These are phyloP conservation scores for Didymella keratinophila DNA, from an alignment of 2,329 filamentous ascomycete species.

Conservation along the genomic window DNA sequence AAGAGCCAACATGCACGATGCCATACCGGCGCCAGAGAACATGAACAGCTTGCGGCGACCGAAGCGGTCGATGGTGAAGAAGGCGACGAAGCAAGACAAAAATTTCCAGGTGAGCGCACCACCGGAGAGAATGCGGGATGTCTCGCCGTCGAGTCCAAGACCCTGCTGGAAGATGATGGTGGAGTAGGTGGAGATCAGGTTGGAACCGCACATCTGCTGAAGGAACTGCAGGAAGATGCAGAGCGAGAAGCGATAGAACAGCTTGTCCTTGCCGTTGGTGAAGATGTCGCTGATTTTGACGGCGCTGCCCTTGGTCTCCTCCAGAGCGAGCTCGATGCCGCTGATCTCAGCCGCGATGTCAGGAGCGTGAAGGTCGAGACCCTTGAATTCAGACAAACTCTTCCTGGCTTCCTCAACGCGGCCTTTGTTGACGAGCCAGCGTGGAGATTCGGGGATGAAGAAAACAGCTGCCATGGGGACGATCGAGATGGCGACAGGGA, in stretches of 20 bases:
- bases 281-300: constrained; percentile 65
- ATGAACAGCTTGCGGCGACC: constrained; percentile 68
- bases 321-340: constrained; percentile 62
- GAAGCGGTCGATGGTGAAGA: constrained; percentile 75
- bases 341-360: constrained; percentile 71
- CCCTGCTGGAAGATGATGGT: constrained; percentile 54
- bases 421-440: constrained; percentile 72
- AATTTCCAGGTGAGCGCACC: constrained; percentile 66
- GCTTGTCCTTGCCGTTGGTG: constrained; percentile 68
- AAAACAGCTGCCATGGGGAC: constrained; percentile 65
- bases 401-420: constrained; percentile 69
- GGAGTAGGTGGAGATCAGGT: constrained; percentile 60
- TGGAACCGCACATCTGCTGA: constrained; percentile 61
- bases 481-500: constrained; percentile 65
- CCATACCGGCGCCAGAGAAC: constrained; percentile 62
- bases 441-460: constrained; percentile 75
- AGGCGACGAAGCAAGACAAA: constrained; percentile 66
- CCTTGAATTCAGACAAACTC: constrained; percentile 53
- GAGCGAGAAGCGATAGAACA: constrained; percentile 66
- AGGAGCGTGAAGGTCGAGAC: constrained; percentile 48
- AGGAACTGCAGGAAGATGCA: constrained; percentile 61
- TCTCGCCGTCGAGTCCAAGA: constrained; percentile 54
- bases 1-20: constrained; percentile 62
- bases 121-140: constrained; percentile 69
- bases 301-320: constrained; percentile 63